phyloP scores from a whole-genome alignment of 2,329 filamentous ascomycete species.

The Dactylellina sp. region DNA sequence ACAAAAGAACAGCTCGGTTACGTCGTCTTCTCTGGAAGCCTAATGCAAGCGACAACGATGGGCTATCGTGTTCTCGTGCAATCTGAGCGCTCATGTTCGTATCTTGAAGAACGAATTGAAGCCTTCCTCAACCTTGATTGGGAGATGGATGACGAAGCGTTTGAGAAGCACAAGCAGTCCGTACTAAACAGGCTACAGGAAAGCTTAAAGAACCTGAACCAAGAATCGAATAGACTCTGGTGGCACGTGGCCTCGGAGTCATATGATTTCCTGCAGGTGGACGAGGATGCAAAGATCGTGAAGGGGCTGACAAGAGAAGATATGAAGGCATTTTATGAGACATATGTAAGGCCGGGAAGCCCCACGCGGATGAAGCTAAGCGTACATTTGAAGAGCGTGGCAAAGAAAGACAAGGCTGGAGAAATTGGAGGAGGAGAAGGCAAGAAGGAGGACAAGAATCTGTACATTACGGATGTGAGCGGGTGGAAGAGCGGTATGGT shows the following conservation, averaged over 20 bases:
- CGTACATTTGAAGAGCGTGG: slow-evolving; percentile 73
- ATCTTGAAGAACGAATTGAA: slow-evolving; percentile 88
- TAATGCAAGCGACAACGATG: slow-evolving; percentile 79
- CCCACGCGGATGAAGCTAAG: slow-evolving; percentile 81
- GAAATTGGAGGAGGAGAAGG: slow-evolving; percentile 62
- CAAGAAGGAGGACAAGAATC: slow-evolving; percentile 30
- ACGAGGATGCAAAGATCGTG: slow-evolving; percentile 80
- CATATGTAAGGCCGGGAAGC: slow-evolving; percentile 80
- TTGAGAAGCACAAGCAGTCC: slow-evolving; percentile 90
- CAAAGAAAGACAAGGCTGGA: slow-evolving; percentile 64
- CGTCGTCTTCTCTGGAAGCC: slow-evolving; percentile 86
- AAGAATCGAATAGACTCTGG: slow-evolving; percentile 87
- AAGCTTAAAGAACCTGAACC: slow-evolving; percentile 89
- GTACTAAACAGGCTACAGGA: slow-evolving; percentile 87
- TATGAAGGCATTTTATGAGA: slow-evolving; percentile 80
- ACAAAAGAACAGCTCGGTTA: slow-evolving; percentile 99
- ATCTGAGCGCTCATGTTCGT: slow-evolving; percentile 85
- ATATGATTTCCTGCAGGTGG: slow-evolving; percentile 86
- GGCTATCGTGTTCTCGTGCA: slow-evolving; percentile 92
- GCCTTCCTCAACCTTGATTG: slow-evolving; percentile 78
- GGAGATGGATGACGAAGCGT: slow-evolving; percentile 83
- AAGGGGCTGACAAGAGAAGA: slow-evolving; percentile 81
- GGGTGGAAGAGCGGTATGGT: slow-evolving; percentile 81
- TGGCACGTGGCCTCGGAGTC: slow-evolving; percentile 84
- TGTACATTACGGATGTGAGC: slow-evolving; percentile 78